Percentiles rank a stretch among this genome's conserved stretches.
phyloP scores from a whole-genome alignment of 176 grass and related monocot species.

The Avena insularis region DNA sequence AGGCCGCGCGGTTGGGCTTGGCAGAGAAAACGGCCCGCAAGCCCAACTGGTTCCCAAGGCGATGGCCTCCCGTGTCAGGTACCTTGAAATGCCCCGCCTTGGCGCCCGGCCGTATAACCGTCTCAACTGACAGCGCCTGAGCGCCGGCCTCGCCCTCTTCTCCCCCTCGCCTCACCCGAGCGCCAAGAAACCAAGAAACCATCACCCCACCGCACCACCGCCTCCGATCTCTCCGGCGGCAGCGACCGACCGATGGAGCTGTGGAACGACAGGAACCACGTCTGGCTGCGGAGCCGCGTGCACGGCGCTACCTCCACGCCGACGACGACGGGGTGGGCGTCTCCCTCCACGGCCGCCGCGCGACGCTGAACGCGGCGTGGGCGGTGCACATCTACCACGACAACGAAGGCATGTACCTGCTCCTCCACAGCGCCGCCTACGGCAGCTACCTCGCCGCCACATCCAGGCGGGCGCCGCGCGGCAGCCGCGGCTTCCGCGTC shows the following conservation, averaged over 20 bases:
- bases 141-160: background rate
- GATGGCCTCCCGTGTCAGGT: background rate
- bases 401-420: background rate
- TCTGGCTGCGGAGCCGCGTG: slow-evolving; percentile 26
- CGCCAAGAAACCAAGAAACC: background rate
- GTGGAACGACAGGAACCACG: slow-evolving; percentile 1
- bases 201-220: background rate
- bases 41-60: background rate
- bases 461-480: background rate
- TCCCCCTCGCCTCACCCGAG: background rate
- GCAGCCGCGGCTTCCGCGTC: background rate
- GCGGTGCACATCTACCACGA: background rate
- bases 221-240: background rate
- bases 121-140: background rate
- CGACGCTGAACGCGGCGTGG: slow-evolving; percentile 3
- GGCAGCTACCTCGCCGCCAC: slow-evolving; percentile 24
- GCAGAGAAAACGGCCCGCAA: background rate
- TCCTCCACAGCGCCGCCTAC: slow-evolving; percentile 35
- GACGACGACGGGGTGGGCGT: slow-evolving; percentile 26
- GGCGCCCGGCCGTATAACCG: background rate
- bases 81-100: background rate
- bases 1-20: background rate
- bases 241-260: background rate
- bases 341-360: background rate
- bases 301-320: slow-evolving; percentile 26